Percentiles rank a stretch among this genome's conserved stretches.
Evolutionary conservation across 306 rosid genomes (phyloP).

Genomic region (Cicer judaicum): DNA sequence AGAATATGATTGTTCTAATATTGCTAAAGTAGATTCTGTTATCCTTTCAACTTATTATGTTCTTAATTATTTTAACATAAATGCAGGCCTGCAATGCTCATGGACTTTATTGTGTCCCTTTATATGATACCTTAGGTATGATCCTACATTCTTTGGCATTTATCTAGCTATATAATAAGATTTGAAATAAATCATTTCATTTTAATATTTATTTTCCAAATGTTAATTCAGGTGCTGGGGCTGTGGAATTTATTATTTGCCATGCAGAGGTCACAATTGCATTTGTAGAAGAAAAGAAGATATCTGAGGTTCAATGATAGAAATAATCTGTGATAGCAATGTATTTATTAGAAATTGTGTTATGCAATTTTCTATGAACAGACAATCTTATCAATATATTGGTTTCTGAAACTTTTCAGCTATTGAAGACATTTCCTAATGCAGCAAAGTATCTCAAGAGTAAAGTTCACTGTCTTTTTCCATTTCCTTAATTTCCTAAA

Average conservation of each 20-base stretch:
- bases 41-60: constrained; percentile 19
- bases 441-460: constrained; percentile 66
- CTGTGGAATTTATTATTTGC: constrained; percentile 76
- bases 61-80: constrained; percentile 40
- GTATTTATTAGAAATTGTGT: constrained; percentile 4
- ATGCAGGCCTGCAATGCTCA: constrained; percentile 97
- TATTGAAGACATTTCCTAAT: constrained; percentile 77
- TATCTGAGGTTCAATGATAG: constrained; percentile 67
- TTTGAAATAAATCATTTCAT: constrained; percentile 6
- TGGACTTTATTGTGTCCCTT: constrained; percentile 89
- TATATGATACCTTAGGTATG: constrained; percentile 88
- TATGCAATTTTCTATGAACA: background rate
- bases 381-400: constrained; percentile 32
- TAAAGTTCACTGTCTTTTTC: constrained; percentile 49
- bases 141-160: constrained; percentile 41
- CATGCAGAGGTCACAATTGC: constrained; percentile 81
- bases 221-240: constrained; percentile 75
- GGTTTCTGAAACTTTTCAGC: constrained; percentile 55
- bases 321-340: constrained; percentile 4
- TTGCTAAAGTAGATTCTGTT: constrained; percentile 15
- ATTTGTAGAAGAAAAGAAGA: constrained; percentile 82
- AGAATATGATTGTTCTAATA: background rate
- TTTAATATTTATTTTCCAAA: constrained; percentile 23
- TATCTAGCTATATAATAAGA: constrained; percentile 8
- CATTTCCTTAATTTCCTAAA: constrained; percentile 32